phyloP scores from a whole-genome alignment of 345 rosid genomes.

The Moricandia arvensis region DNA sequence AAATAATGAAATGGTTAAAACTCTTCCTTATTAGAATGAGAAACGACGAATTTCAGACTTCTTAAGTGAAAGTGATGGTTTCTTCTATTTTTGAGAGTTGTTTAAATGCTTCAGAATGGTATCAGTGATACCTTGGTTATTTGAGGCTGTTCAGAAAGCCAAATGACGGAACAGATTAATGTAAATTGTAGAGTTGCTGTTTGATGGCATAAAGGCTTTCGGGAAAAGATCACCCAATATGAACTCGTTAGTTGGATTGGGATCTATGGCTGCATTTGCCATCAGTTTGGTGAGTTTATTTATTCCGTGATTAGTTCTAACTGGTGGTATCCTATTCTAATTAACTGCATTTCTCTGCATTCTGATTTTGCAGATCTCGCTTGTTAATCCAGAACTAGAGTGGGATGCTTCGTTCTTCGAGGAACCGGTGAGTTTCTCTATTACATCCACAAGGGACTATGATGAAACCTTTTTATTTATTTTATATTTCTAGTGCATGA shows the following conservation, averaged over 20 bases:
- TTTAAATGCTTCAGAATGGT: neutral
- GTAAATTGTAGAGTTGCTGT: slow-evolving; percentile 59
- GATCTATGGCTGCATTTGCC: slow-evolving; percentile 77
- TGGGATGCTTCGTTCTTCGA: slow-evolving; percentile 98
- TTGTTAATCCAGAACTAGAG: slow-evolving; percentile 73
- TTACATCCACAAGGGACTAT: neutral
- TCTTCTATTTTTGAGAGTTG: slow-evolving; percentile 1
- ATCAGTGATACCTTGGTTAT: neutral
- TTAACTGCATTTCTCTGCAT: slow-evolving; percentile 7
- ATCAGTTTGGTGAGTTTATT: slow-evolving; percentile 66
- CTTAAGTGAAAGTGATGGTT: neutral
- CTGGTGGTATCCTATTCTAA: neutral
- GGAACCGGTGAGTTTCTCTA: slow-evolving; percentile 83
- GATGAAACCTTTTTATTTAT: neutral
- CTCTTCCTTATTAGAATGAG: neutral
- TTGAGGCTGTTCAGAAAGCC: slow-evolving; percentile 3
- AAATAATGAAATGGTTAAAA: neutral
- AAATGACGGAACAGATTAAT: slow-evolving; percentile 10
- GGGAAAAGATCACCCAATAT: slow-evolving; percentile 88
- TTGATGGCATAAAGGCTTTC: slow-evolving; percentile 81
- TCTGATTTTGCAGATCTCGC: slow-evolving; percentile 57
- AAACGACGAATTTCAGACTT: neutral
- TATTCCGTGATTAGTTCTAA: slow-evolving; percentile 9
- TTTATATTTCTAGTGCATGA: slow-evolving; percentile 8
- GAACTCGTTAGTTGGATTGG: slow-evolving; percentile 95